Percentiles rank a stretch among this genome's conserved stretches.
Evolutionary conservation across 1,284 basidiomycete species (phyloP).

Genomic region (Exobasidium rhododendri): DNA sequence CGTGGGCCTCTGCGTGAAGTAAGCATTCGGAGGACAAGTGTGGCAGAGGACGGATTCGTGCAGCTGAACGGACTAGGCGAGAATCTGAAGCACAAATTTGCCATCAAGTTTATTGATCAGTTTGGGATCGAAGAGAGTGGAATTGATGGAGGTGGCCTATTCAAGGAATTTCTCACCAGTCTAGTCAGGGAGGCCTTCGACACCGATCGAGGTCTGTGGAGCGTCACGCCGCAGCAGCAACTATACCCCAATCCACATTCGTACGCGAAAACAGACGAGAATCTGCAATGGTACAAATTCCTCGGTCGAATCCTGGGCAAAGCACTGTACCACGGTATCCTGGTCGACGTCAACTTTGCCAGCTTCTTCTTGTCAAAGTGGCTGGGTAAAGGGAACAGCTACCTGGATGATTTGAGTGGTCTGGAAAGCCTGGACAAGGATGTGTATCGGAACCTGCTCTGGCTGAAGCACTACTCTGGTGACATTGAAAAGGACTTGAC

Average conservation of each 20-base stretch:
- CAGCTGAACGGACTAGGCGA: conserved; percentile 66
- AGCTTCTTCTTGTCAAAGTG: conserved; percentile 85
- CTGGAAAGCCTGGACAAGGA: conserved; percentile 62
- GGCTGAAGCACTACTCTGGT: conserved; percentile 85
- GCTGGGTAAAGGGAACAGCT: conserved; percentile 49
- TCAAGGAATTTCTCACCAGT: conserved; percentile 92
- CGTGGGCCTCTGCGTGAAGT: conserved; percentile 12
- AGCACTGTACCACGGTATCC: conserved; percentile 91
- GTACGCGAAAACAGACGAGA: conserved; percentile 42
- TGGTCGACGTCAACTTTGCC: conserved; percentile 93
- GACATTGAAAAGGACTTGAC: conserved; percentile 81
- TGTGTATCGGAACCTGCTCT: conserved; percentile 85
- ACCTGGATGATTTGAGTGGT: conserved; percentile 39
- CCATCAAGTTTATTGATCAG: conserved; percentile 87
- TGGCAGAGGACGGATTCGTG: conserved; percentile 82
- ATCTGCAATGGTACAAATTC: conserved; percentile 79
- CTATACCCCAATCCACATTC: conserved; percentile 84
- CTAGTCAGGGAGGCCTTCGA: conserved; percentile 84
- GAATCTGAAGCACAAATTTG: conserved; percentile 73
- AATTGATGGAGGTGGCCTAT: conserved; percentile 93
- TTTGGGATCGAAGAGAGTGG: conserved; percentile 82
- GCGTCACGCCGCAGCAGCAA: conserved; percentile 82
- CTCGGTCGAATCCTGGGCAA: conserved; percentile 90
- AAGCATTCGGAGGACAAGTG: conserved; percentile 68
- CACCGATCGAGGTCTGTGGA: conserved; percentile 87